A percentile compares a stretch with the other conserved stretches of the same genome.
Evolutionary conservation across 2,329 filamentous ascomycete genomes (phyloP).

Genomic region (Xylaria sp.): DNA sequence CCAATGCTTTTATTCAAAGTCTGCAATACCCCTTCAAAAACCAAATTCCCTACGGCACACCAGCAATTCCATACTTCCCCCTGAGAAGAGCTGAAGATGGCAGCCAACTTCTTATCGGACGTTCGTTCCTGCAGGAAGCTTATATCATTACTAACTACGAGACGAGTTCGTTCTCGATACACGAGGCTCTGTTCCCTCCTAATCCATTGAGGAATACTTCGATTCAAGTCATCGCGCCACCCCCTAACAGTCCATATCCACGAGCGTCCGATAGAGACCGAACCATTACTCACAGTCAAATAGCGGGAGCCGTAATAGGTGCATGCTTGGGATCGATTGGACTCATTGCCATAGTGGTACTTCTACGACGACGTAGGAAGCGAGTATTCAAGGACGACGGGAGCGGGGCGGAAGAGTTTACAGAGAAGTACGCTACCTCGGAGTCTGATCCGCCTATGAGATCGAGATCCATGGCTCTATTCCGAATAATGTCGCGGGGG

Average conservation of each 20-base stretch:
- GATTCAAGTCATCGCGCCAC: slow-evolving; percentile 39
- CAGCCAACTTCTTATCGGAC: slow-evolving; percentile 56
- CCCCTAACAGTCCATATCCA: slow-evolving; percentile 44
- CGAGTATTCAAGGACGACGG: slow-evolving; percentile 20
- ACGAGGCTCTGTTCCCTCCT: slow-evolving; percentile 50
- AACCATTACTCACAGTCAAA: slow-evolving; percentile 38
- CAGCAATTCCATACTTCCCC: slow-evolving; percentile 58
- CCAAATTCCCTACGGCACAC: slow-evolving; percentile 40
- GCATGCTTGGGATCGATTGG: slow-evolving; percentile 34
- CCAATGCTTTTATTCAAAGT: slow-evolving; percentile 45
- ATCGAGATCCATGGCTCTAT: slow-evolving; percentile 27
- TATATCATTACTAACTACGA: slow-evolving; percentile 56
- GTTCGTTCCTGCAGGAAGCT: slow-evolving; percentile 65
- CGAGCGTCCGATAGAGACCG: slow-evolving; percentile 28
- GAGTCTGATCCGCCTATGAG: slow-evolving; percentile 34
- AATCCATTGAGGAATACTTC: slow-evolving; percentile 37
- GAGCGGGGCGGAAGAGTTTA: slow-evolving; percentile 30
- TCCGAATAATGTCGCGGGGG: slow-evolving; percentile 42
- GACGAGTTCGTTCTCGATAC: slow-evolving; percentile 46
- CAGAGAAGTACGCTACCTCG: slow-evolving; percentile 35
- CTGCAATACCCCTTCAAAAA: slow-evolving; percentile 47
- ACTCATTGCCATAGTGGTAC: slow-evolving; percentile 28
- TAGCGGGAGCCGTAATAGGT: slow-evolving; percentile 44
- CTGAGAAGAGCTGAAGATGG: slow-evolving; percentile 51
- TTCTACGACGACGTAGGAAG: slow-evolving; percentile 34